These are phyloP conservation scores for Hypoxylon sp. DNA, from an alignment of 2,329 filamentous ascomycete species.

Conservation along the genomic window DNA sequence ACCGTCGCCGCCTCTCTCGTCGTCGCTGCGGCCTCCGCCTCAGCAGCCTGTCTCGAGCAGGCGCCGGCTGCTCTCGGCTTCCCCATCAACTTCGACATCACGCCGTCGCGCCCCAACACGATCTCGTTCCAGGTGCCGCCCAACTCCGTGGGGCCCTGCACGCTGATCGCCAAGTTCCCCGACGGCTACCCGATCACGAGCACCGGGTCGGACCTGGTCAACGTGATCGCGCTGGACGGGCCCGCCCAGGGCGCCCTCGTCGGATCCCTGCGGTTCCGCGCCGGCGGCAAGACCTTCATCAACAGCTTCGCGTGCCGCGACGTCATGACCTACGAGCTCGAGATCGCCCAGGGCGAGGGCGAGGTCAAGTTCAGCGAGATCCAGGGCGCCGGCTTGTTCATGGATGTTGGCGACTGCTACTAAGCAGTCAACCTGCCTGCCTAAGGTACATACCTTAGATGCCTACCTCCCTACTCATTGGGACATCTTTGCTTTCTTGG, in stretches of 20 bases:
- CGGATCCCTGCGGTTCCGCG: constrained; percentile 46
- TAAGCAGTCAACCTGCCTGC: not conserved
- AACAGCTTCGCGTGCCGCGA: constrained; percentile 51
- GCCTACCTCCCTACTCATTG: not conserved
- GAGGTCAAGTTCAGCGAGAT: constrained; percentile 44
- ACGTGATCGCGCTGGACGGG: constrained; percentile 43
- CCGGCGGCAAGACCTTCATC: constrained; percentile 37
- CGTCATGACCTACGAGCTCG: constrained; percentile 47
- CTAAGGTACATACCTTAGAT: too few relatives aligned
- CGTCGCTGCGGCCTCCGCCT: constrained; percentile 14
- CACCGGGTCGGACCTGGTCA: constrained; percentile 36
- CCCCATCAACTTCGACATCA: constrained; percentile 43
- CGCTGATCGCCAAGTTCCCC: constrained; percentile 51
- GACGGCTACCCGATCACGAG: constrained; percentile 46
- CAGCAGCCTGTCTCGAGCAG: constrained; percentile 35
- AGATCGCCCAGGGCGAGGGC: constrained; percentile 54
- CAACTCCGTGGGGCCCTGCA: constrained; percentile 47
- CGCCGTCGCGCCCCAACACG: constrained; percentile 19
- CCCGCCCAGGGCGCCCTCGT: constrained; percentile 47
- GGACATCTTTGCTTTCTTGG: not conserved
- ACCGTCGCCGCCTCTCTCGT: constrained; percentile 13
- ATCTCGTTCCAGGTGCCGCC: constrained; percentile 45
- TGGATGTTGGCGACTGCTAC: constrained; percentile 40
- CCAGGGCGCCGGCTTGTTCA: constrained; percentile 40
- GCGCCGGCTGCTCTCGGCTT: constrained; percentile 33